These are phyloP conservation scores for Fusarium sp. DNA, from an alignment of 2,329 filamentous ascomycete genomes.

Conservation along the genomic window DNA sequence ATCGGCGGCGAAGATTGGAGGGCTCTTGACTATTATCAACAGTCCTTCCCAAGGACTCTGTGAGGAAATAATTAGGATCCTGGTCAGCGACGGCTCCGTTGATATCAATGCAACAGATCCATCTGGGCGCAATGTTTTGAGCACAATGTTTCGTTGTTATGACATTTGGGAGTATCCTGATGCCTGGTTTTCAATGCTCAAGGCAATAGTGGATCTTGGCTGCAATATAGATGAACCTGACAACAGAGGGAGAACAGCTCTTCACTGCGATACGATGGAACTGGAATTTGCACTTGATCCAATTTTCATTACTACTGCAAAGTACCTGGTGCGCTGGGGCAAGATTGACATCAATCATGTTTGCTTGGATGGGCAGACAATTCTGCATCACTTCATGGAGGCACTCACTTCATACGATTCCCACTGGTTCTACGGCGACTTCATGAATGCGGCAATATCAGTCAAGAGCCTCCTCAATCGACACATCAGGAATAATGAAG, in stretches of 20 bases:
- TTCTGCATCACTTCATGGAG: background rate
- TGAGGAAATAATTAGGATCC: fast-evolving
- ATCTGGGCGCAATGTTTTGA: background rate
- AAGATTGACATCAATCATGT: background rate
- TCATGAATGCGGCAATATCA: fast-evolving
- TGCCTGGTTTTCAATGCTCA: background rate
- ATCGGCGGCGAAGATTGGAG: slow-evolving; percentile 30
- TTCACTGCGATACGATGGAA: background rate
- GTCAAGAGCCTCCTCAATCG: background rate
- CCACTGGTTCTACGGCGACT: background rate
- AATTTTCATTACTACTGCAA: background rate
- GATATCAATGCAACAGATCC: fast-evolving
- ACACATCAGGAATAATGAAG: background rate
- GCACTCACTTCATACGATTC: background rate
- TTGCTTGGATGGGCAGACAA: fast-evolving
- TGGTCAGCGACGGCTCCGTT: background rate
- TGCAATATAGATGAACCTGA: background rate
- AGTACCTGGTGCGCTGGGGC: fast-evolving
- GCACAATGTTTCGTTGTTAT: background rate
- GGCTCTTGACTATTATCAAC: fast-evolving
- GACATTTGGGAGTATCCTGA: background rate
- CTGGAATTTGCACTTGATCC: background rate
- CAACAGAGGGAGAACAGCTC: fast-evolving
- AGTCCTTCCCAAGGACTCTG: too few relatives aligned
- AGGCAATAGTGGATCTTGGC: background rate